Base-by-base conservation (phyloP, 306 rosid species). In the Pyrus bretschneideri region DNA sequence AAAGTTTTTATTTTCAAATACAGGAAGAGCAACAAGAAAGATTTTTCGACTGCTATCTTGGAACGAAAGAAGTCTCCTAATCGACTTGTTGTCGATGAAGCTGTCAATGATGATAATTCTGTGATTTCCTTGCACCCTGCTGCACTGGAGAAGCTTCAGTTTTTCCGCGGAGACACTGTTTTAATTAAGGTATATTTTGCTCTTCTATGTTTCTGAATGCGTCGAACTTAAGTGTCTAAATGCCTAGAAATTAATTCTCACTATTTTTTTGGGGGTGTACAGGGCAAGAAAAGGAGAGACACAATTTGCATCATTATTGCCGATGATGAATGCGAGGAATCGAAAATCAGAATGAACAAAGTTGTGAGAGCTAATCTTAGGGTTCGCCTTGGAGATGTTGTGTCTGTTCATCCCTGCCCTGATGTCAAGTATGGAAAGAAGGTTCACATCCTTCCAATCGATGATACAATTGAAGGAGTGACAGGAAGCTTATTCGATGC, bases 1-100 rank as follows among this genome's bases (percentile, higher is more conserved):
- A 42, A 73, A 6, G 27, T 72, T 2, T 23, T 79, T 55, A 40
- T 55, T 58, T 49, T 68, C 35, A 77, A 69, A 78, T 5, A 84
- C 70, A 87, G 89, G 80, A 81, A 85, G 78, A 69, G 31, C 62
- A 46, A 51, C 49, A 86, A 89, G 85, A 83, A 69, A 79, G 93
- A 89, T 74, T 89, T 74, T 83, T 87, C 88, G 30, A 87, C 91
- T 3, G 88, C 91, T 22, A 85, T 89, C 76, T 76, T 83, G 76
- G 91, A 89, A 70, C 79, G 85, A 31, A 89, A 87, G 93, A 87
- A 87, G 83, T 82, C 93, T 81, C 93, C 89, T 42, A 87, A 89
- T 72, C 89, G 89, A 23, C 89, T 89, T 69, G 60, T 89, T 67
- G 88, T 89, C 14, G 91, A 87, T 80, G 93, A 85, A 76, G 89